A percentile compares a stretch with the other conserved stretches of the same genome.
Conservation (phyloP, 257 asterid species). For the Linderniella brevidens region DNA sequence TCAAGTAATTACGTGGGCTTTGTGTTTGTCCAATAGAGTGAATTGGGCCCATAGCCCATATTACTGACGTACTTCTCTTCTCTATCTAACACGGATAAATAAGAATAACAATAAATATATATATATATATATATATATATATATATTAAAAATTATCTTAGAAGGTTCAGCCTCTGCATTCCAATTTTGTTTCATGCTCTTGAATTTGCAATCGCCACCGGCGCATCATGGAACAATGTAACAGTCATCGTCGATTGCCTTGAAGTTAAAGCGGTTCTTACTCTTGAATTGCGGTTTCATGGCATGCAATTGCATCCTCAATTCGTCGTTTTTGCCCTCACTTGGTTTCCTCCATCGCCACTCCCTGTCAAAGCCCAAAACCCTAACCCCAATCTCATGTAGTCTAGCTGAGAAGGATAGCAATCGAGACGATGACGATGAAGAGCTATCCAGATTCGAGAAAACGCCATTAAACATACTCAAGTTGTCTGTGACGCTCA, state of each 20-base stretch:
- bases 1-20: too few relatives aligned
- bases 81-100: too few relatives aligned
- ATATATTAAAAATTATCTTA: too few relatives aligned
- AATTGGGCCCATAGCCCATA: too few relatives aligned
- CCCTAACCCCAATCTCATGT: constrained; percentile 23
- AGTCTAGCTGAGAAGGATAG: constrained; percentile 6
- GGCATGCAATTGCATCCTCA: constrained; percentile 32
- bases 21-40: too few relatives aligned
- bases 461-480: constrained; percentile 24
- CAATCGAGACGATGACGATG: constrained; percentile 11
- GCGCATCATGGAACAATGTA: not conserved
- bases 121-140: too few relatives aligned
- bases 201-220: not conserved
- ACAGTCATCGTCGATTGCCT: not conserved
- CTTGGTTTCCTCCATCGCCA: constrained; percentile 12
- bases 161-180: too few relatives aligned
- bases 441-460: constrained; percentile 22
- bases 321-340: constrained; percentile 27
- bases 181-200: too few relatives aligned
- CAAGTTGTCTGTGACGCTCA: constrained; percentile 46
- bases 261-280: not conserved
- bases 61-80: too few relatives aligned
- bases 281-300: constrained; percentile 11
- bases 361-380: constrained; percentile 17
- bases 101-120: too few relatives aligned